A percentile compares a stretch with the other conserved stretches of the same genome.
These are phyloP conservation scores for Carpinus viminea DNA, from an alignment of 306 rosid species.

Conservation along the genomic window DNA sequence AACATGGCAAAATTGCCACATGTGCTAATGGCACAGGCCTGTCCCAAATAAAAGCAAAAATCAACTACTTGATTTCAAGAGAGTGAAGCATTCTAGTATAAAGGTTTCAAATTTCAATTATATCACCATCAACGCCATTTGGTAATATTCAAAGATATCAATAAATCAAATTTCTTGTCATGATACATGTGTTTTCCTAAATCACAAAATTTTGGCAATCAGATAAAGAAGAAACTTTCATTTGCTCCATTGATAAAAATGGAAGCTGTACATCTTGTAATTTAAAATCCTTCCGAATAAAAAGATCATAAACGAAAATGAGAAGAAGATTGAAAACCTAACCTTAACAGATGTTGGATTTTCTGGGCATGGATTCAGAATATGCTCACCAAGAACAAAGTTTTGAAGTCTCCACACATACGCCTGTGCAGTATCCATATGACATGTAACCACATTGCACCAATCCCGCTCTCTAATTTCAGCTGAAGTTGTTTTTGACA, in stretches of 20 bases:
- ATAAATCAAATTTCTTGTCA: constrained; percentile 10
- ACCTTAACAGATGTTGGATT: constrained; percentile 86
- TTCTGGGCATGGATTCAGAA: constrained; percentile 79
- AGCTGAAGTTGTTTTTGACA: constrained; percentile 48
- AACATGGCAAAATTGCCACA: constrained; percentile 93
- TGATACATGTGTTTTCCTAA: background rate
- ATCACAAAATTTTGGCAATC: constrained; percentile 6
- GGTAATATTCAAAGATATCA: background rate
- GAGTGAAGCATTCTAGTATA: constrained; percentile 1
- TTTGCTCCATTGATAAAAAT: constrained; percentile 15
- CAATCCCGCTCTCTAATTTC: constrained; percentile 99
- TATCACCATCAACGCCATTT: constrained; percentile 2
- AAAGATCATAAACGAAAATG: constrained; percentile 14
- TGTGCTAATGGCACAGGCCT: constrained; percentile 91
- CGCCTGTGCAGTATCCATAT: constrained; percentile 84
- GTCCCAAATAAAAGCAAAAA: constrained; percentile 33
- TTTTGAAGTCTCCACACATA: constrained; percentile 98
- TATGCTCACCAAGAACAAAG: constrained; percentile 94
- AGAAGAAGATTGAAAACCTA: constrained; percentile 25
- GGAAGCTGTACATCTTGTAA: background rate
- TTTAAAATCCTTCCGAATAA: background rate
- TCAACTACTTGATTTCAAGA: constrained; percentile 28
- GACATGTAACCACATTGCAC: constrained; percentile 99
- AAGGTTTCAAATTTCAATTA: constrained; percentile 1
- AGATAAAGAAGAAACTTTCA: constrained; percentile 6